Conservation (phyloP, 441 rosid species). For the Raphanus hybrid region DNA sequence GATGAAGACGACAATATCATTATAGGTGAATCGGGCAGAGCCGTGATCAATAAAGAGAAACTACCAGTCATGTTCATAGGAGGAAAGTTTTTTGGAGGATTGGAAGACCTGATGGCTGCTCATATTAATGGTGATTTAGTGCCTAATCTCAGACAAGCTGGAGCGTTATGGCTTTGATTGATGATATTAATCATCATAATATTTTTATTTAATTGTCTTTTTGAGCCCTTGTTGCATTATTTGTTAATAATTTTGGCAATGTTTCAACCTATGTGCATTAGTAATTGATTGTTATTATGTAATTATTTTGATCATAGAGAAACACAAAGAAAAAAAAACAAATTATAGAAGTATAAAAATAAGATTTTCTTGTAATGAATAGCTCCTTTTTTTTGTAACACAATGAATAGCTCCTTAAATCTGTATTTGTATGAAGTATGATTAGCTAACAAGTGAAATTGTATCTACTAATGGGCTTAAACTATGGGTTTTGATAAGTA, state of each 20-base stretch:
- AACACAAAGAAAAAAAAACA: not conserved
- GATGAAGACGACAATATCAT: constrained; percentile 58
- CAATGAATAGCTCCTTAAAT: not conserved
- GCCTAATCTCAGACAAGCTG: constrained; percentile 78
- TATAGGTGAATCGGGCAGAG: not conserved
- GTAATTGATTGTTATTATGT: not conserved
- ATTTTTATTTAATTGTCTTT: not conserved
- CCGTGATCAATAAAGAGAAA: not conserved
- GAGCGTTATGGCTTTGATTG: constrained; percentile 84
- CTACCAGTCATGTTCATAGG: constrained; percentile 57
- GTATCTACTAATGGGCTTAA: not conserved
- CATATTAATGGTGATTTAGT: constrained; percentile 86
- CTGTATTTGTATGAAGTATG: not conserved
- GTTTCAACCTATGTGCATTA: constrained; percentile 3
- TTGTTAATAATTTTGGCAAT: constrained; percentile 18
- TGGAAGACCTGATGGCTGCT: constrained; percentile 90
- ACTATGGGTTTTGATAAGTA: not conserved
- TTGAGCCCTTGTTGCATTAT: constrained; percentile 3
- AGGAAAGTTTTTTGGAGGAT: constrained; percentile 78
- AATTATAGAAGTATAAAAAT: not conserved
- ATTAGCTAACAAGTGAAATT: not conserved
- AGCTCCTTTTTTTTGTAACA: not conserved
- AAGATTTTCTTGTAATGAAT: not conserved
- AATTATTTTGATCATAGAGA: not conserved
- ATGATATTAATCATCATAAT: not conserved